These are phyloP conservation scores for Davidsoniella virescens DNA, from an alignment of 2,329 filamentous ascomycete genomes.

Conservation along the genomic window DNA sequence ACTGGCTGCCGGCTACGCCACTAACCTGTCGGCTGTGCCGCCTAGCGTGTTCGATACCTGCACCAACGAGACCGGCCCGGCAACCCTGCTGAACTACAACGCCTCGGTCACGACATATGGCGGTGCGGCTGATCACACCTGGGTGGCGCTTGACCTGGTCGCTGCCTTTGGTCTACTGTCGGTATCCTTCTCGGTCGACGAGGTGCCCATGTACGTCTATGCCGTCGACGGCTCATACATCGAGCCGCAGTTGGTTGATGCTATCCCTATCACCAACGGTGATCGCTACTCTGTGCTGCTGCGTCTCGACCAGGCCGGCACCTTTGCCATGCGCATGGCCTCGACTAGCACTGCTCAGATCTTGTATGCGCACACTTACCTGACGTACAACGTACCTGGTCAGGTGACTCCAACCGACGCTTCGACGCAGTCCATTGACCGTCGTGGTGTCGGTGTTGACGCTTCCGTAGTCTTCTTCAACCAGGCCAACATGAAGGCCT, in stretches of 20 bases:
- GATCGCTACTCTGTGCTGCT: slow-evolving; percentile 37
- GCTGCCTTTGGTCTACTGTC: slow-evolving; percentile 32
- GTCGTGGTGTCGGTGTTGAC: slow-evolving; percentile 13
- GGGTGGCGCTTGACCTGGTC: slow-evolving; percentile 39
- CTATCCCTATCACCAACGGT: slow-evolving; percentile 32
- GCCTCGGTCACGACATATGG: slow-evolving; percentile 12
- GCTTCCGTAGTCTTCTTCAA: slow-evolving; percentile 26
- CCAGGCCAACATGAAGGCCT: slow-evolving; percentile 27
- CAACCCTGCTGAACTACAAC: slow-evolving; percentile 27
- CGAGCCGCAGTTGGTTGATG: slow-evolving; percentile 32
- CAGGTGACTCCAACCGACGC: slow-evolving; percentile 12
- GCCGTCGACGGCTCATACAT: slow-evolving; percentile 39
- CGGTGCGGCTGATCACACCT: slow-evolving; percentile 20
- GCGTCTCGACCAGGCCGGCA: slow-evolving; percentile 28
- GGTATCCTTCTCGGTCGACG: slow-evolving; percentile 31
- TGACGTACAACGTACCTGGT: slow-evolving; percentile 23
- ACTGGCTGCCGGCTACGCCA: slow-evolving; percentile 8
- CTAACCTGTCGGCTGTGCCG: slow-evolving; percentile 21
- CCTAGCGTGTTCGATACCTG: slow-evolving; percentile 30
- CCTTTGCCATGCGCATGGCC: slow-evolving; percentile 39
- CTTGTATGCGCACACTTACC: slow-evolving; percentile 33
- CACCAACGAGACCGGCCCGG: slow-evolving; percentile 25
- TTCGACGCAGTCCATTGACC: slow-evolving; percentile 30
- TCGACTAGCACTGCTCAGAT: slow-evolving; percentile 35
- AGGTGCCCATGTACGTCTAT: slow-evolving; percentile 36